These are phyloP conservation scores for Scytalidium lignicola DNA, from an alignment of 2,329 filamentous ascomycete genomes.

Conservation along the genomic window DNA sequence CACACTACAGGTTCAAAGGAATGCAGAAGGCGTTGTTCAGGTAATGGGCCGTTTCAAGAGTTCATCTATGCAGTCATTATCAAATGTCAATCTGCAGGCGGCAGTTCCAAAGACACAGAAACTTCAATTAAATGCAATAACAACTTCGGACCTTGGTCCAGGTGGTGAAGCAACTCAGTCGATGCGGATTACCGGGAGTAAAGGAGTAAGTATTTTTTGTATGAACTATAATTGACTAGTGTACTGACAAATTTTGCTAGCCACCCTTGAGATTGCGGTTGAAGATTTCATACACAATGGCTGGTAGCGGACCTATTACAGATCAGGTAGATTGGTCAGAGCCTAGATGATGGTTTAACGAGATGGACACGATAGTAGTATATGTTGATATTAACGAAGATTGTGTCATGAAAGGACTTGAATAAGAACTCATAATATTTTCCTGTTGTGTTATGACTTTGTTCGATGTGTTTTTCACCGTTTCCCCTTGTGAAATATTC, in stretches of 20 bases:
- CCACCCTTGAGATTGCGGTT: constrained; percentile 75
- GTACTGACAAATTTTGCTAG: constrained; percentile 40
- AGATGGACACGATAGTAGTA: background rate
- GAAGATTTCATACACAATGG: constrained; percentile 74
- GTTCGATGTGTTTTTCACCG: too few relatives aligned
- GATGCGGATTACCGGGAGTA: constrained; percentile 81
- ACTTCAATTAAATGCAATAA: constrained; percentile 86
- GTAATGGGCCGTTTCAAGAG: constrained; percentile 83
- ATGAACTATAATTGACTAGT: constrained; percentile 3
- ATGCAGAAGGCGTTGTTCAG: constrained; percentile 72
- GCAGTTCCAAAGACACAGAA: constrained; percentile 97
- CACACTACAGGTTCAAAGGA: constrained; percentile 79
- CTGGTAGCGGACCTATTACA: constrained; percentile 64
- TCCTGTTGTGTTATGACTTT: too few relatives aligned
- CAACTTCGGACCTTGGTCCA: constrained; percentile 67
- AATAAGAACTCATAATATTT: background rate
- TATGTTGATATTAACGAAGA: background rate
- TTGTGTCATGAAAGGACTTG: background rate
- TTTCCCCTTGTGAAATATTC: too few relatives aligned
- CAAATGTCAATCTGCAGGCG: constrained; percentile 79
- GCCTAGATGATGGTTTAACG: constrained; percentile 36
- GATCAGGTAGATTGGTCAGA: constrained; percentile 98
- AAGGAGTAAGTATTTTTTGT: constrained; percentile 70
- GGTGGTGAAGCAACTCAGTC: constrained; percentile 82
- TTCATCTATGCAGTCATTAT: constrained; percentile 57